Conservation (phyloP, 1,284 basidiomycete genomes). For the Phellinidium pouzarii region DNA sequence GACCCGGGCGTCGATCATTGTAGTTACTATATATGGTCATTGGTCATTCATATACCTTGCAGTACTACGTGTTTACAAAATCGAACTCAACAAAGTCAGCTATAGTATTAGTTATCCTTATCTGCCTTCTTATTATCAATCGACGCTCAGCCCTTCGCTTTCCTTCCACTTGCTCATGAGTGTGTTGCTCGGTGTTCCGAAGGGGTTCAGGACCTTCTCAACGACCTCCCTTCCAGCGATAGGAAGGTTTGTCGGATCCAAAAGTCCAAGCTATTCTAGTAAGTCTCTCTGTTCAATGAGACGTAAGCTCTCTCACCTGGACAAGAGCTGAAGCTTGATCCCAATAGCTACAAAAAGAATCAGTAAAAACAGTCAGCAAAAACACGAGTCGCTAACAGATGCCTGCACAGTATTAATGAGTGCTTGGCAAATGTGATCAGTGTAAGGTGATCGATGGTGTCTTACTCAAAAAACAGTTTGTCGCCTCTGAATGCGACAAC, state of each 20-base stretch:
- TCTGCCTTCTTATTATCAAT: slow-evolving; percentile 17
- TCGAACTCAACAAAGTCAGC: background rate
- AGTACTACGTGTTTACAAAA: background rate
- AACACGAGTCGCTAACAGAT: slow-evolving; percentile 4
- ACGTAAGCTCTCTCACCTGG: slow-evolving; percentile 25
- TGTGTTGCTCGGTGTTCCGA: slow-evolving; percentile 35
- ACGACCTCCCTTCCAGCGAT: slow-evolving; percentile 35
- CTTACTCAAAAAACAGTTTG: slow-evolving; percentile 46
- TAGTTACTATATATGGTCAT: no score
- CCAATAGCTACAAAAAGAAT: slow-evolving; percentile 34
- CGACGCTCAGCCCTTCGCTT: slow-evolving; percentile 32
- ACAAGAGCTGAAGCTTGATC: slow-evolving; percentile 42
- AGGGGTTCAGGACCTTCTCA: slow-evolving; percentile 38
- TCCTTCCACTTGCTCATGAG: slow-evolving; percentile 35
- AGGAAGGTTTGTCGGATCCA: slow-evolving; percentile 30
- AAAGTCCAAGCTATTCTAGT: slow-evolving; percentile 30
- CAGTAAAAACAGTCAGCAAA: background rate
- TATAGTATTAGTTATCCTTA: background rate
- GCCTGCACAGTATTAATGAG: background rate
- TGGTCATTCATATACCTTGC: no score
- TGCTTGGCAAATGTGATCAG: background rate
- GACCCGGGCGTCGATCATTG: no score
- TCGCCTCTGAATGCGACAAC: slow-evolving; percentile 47
- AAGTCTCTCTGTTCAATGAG: background rate
- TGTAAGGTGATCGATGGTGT: slow-evolving; percentile 21